Percentiles rank a stretch among this genome's conserved stretches.
Conservation (phyloP, 2,329 filamentous ascomycete species). For the Cephalotrichum gorgonifer region DNA sequence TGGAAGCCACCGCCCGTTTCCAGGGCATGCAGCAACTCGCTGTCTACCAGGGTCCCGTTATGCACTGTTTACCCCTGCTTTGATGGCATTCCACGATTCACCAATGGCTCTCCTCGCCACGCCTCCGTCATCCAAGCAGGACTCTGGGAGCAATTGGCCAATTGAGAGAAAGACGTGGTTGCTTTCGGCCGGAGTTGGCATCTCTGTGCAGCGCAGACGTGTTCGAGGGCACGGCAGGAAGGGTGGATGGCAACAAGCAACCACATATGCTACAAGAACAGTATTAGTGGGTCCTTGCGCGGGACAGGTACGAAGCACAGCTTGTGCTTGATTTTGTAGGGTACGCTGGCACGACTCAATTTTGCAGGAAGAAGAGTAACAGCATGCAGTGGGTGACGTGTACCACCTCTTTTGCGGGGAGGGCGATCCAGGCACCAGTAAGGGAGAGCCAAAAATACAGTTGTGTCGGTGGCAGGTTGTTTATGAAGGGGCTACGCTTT, state of each 20-base stretch:
- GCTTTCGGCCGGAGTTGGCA: not conserved
- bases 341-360: not conserved
- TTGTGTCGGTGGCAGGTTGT: too few species aligned
- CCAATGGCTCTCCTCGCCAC: too few species aligned
- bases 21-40: not conserved
- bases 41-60: not conserved
- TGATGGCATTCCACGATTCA: not conserved
- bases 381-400: not conserved
- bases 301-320: not conserved
- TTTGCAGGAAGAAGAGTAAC: not conserved
- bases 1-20: not conserved
- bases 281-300: too few species aligned
- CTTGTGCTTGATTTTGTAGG: not conserved
- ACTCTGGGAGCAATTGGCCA: not conserved
- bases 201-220: too few species aligned
- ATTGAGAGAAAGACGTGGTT: not conserved
- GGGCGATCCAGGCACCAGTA: not conserved
- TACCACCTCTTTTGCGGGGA: not conserved
- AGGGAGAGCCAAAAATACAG: not conserved
- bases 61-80: not conserved
- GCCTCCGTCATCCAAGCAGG: too few species aligned
- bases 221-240: too few species aligned
- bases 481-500: too few species aligned
- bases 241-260: too few species aligned
- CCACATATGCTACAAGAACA: too few species aligned